Conservation (phyloP, 495 filamentous ascomycete species). For the Bryoglossum gracile region DNA sequence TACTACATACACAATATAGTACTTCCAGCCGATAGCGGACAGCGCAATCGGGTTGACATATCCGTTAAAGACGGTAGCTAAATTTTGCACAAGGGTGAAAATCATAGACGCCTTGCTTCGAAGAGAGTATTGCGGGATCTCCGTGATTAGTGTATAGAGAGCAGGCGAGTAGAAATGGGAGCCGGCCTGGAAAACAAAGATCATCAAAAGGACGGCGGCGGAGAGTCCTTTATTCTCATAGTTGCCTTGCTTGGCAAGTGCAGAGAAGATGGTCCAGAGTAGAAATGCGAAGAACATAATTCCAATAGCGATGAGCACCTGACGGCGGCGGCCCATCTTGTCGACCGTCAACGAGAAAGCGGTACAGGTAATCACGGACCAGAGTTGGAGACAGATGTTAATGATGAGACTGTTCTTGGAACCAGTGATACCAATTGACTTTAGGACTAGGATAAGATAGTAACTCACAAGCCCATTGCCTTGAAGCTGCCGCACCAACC, state of each 20-base stretch:
- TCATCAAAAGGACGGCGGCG: conserved; percentile 17
- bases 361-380: conserved; percentile 29
- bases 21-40: conserved; percentile 30
- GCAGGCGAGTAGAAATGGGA: conserved; percentile 33
- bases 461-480: conserved; percentile 34
- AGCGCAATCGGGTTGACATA: conserved; percentile 32
- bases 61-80: conserved; percentile 10
- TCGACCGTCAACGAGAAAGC: conserved; percentile 41
- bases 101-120: conserved; percentile 43
- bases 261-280: conserved; percentile 14
- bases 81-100: conserved; percentile 6
- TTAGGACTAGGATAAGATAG: conserved; percentile 28
- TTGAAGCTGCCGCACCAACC: conserved; percentile 34
- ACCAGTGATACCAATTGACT: conserved; percentile 42
- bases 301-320: conserved; percentile 48
- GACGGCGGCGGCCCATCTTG: conserved; percentile 49
- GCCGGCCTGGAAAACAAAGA: conserved; percentile 26
- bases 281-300: conserved; percentile 55
- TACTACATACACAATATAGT: conserved; percentile 34
- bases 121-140: conserved; percentile 48
- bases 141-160: conserved; percentile 40
- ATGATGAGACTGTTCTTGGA: conserved; percentile 35
- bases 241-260: background rate
- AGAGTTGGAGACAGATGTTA: conserved; percentile 27
- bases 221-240: conserved; percentile 7